These are phyloP conservation scores for Fusarium equiseti DNA, from an alignment of 2,329 filamentous ascomycete genomes.

Conservation along the genomic window DNA sequence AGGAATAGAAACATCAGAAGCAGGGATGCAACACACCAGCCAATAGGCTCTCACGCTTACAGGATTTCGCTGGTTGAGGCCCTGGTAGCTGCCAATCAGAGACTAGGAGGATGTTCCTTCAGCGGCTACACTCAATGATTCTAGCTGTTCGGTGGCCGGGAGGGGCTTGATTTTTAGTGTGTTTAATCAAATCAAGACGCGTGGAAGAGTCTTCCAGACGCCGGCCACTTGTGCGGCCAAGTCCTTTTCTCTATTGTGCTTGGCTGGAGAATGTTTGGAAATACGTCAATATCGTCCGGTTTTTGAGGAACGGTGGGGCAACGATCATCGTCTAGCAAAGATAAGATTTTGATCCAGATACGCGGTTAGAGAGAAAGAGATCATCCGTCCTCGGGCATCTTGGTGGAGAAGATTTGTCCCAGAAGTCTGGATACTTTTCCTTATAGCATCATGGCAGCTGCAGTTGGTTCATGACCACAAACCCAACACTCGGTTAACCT, in stretches of 20 bases:
- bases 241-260: neutral
- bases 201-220: conserved; percentile 22
- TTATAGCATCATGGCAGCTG: no score
- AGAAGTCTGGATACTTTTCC: neutral
- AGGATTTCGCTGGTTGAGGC: neutral
- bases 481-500: neutral
- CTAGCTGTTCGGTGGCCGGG: neutral
- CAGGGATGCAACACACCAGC: neutral
- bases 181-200: conserved; percentile 18
- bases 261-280: neutral
- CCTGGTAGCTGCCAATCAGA: conserved; percentile 8
- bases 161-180: neutral
- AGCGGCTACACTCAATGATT: conserved; percentile 11
- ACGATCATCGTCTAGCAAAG: no score
- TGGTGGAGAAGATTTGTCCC: neutral
- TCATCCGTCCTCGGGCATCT: no score
- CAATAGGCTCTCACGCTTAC: conserved; percentile 1
- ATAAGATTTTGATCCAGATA: no score
- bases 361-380: no score
- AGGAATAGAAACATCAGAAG: conserved; percentile 15
- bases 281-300: neutral
- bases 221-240: conserved; percentile 36
- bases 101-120: neutral
- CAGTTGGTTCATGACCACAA: no score
- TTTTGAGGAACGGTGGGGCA: neutral